phyloP scores from a whole-genome alignment of 73 alveolate species.

The Paramecium octaurelia region DNA sequence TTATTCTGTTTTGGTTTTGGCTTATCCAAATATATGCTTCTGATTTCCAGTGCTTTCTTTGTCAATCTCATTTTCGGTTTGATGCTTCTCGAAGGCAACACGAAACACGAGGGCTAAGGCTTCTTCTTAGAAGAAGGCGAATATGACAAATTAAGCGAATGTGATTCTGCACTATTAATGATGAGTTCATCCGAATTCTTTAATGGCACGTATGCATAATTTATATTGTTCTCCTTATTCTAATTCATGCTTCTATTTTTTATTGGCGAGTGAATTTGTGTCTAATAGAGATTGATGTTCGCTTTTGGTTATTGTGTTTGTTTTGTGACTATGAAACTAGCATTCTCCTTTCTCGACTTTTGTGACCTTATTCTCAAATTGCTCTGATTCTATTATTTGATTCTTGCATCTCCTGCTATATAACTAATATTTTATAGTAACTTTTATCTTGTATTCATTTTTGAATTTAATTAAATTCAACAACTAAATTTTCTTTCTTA shows the following conservation, averaged over 20 bases:
- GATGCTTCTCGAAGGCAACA: constrained; percentile 4
- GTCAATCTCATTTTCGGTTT: background rate
- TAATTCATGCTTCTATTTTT: background rate
- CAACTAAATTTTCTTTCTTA: background rate
- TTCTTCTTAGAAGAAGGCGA: background rate
- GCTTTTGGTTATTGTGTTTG: background rate
- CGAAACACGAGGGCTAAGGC: background rate
- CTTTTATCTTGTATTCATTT: background rate
- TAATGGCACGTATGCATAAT: background rate
- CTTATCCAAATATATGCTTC: background rate
- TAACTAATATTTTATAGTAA: background rate
- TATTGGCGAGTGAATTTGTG: background rate
- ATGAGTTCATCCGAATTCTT: background rate
- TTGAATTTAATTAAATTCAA: constrained; percentile 15
- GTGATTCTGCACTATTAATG: background rate
- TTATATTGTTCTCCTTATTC: background rate
- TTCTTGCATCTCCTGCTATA: background rate
- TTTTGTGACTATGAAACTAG: background rate
- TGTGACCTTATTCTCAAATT: background rate
- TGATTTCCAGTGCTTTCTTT: background rate
- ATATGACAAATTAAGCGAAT: background rate
- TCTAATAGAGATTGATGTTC: background rate
- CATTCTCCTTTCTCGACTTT: constrained; percentile 2
- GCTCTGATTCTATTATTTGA: background rate
- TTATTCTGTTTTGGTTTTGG: background rate